These are phyloP conservation scores for Chytriomyces hyalinus DNA, from an alignment of 192 early-diverging fungal species.

Conservation along the genomic window DNA sequence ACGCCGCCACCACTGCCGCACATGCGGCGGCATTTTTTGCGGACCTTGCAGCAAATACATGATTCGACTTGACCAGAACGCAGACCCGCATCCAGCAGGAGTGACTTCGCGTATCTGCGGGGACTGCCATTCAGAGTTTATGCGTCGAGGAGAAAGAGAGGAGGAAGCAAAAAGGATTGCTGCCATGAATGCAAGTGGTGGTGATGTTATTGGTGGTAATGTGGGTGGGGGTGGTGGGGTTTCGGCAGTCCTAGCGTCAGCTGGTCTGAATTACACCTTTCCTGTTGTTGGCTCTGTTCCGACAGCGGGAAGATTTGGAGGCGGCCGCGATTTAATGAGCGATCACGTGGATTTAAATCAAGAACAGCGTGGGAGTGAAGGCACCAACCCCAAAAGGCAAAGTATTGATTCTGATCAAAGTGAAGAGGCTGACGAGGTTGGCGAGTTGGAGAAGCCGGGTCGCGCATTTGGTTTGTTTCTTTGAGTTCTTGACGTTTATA, in stretches of 20 bases:
- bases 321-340: not conserved
- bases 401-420: not conserved
- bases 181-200: not conserved
- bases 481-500: not conserved
- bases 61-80: conserved; percentile 20
- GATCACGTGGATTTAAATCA: not conserved
- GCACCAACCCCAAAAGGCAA: not conserved
- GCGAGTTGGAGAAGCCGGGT: not conserved
- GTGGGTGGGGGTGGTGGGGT: not conserved
- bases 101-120: conserved; percentile 1
- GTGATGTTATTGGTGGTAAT: not conserved
- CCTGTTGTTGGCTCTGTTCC: not conserved
- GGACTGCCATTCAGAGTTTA: conserved; percentile 9
- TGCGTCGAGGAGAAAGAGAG: not conserved
- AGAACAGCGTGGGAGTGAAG: not conserved
- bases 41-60: conserved; percentile 15
- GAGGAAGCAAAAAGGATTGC: not conserved
- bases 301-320: not conserved
- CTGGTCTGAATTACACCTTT: not conserved
- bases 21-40: conserved; percentile 32
- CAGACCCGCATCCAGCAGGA: conserved; percentile 17
- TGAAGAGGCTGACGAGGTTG: not conserved
- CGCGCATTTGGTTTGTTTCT: not conserved
- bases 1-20: conserved; percentile 32
- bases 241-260: not conserved